Percentiles rank a stretch among this genome's conserved stretches.
phyloP scores from a whole-genome alignment of 2,329 filamentous ascomycete species.

The Erysiphe neolycopersici region DNA sequence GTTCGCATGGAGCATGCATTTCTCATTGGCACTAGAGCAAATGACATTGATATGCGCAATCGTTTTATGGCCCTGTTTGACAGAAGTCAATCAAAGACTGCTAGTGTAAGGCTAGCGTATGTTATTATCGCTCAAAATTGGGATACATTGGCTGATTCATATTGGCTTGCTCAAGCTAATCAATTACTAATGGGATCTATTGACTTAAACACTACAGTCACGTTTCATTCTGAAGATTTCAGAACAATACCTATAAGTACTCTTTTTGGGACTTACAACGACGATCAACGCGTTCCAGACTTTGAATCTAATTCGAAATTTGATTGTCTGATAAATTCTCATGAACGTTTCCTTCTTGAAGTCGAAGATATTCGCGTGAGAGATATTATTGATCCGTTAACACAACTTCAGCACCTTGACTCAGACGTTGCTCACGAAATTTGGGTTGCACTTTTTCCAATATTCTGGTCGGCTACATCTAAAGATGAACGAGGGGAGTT shows the following conservation, averaged over 20 bases:
- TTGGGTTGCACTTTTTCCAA: slow-evolving; percentile 75
- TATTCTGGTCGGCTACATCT: slow-evolving; percentile 73
- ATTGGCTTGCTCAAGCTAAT: slow-evolving; percentile 88
- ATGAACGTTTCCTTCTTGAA: slow-evolving; percentile 63
- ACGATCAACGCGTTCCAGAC: slow-evolving; percentile 35
- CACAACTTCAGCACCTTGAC: slow-evolving; percentile 79
- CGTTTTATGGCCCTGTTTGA: slow-evolving; percentile 94
- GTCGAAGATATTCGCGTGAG: slow-evolving; percentile 65
- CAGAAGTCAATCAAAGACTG: slow-evolving; percentile 75
- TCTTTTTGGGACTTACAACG: slow-evolving; percentile 45
- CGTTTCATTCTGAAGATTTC: slow-evolving; percentile 66
- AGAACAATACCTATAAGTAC: slow-evolving; percentile 46
- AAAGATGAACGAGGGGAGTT: slow-evolving; percentile 76
- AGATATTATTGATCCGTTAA: slow-evolving; percentile 71
- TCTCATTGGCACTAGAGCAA: slow-evolving; percentile 74
- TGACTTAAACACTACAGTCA: slow-evolving; percentile 54
- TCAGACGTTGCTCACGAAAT: slow-evolving; percentile 58
- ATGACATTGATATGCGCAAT: slow-evolving; percentile 90
- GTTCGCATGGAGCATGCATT: slow-evolving; percentile 97
- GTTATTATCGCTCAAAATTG: slow-evolving; percentile 84
- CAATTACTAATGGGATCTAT: slow-evolving; percentile 79
- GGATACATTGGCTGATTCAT: slow-evolving; percentile 83
- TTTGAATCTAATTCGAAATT: slow-evolving; percentile 60
- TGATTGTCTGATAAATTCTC: slow-evolving; percentile 49
- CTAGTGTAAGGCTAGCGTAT: slow-evolving; percentile 68